Percentiles rank a stretch among this genome's conserved stretches.
These are phyloP conservation scores for Candida sanyaensis DNA, from an alignment of 1,139 yeast species.

Conservation along the genomic window DNA sequence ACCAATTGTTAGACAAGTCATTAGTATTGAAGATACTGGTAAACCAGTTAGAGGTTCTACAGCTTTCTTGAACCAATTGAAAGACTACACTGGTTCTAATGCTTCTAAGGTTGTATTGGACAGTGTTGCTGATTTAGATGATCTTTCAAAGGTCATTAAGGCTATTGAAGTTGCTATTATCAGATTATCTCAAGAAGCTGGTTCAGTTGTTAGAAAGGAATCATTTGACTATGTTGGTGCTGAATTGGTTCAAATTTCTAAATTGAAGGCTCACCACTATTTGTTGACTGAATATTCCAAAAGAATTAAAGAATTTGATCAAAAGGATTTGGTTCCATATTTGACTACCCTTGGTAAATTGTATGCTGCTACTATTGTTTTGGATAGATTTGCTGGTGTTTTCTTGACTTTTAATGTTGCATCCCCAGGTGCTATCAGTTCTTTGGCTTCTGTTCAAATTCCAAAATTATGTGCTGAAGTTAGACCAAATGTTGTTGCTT, in stretches of 20 bases:
- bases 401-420: conserved; percentile 41
- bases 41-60: conserved; percentile 40
- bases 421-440: conserved; percentile 34
- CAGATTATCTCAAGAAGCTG: conserved; percentile 38
- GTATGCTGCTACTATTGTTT: conserved; percentile 31
- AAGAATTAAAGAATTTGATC: conserved; percentile 23
- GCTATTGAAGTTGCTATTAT: conserved; percentile 47
- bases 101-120: conserved; percentile 28
- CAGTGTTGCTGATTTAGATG: conserved; percentile 29
- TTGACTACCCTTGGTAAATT: conserved; percentile 30
- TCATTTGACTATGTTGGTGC: conserved; percentile 54
- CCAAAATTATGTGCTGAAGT: conserved; percentile 38
- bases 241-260: conserved; percentile 59
- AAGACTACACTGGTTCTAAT: conserved; percentile 24
- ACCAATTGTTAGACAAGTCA: conserved; percentile 42
- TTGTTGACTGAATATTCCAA: conserved; percentile 32
- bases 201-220: conserved; percentile 29
- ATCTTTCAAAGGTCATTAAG: conserved; percentile 32
- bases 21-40: conserved; percentile 31
- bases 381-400: conserved; percentile 40
- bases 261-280: conserved; percentile 48
- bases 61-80: conserved; percentile 40
- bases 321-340: conserved; percentile 24
- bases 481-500: conserved; percentile 48
- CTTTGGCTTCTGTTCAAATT: conserved; percentile 32